These are phyloP conservation scores for Grosmannia serpens DNA, from an alignment of 2,329 filamentous ascomycete species.

Conservation along the genomic window DNA sequence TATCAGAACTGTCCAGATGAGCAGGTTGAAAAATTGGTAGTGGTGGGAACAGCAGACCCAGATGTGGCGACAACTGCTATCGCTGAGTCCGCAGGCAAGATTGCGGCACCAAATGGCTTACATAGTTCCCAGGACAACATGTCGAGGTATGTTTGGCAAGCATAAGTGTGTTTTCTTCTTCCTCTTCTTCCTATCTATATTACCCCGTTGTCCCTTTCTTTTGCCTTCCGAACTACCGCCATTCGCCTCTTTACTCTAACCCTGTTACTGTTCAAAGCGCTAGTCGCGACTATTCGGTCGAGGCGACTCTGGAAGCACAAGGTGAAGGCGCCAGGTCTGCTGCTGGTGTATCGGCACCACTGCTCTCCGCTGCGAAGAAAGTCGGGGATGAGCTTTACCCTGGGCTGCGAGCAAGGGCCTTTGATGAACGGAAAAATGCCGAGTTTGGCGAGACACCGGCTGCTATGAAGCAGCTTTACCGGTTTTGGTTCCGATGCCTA, in stretches of 20 bases:
- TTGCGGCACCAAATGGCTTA: conserved; percentile 6
- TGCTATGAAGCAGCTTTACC: conserved; percentile 57
- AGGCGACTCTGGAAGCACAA: not conserved
- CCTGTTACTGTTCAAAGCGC: not conserved
- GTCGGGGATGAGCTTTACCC: conserved; percentile 15
- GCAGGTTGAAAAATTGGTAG: conserved; percentile 19
- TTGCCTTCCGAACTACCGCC: not conserved
- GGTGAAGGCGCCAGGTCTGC: not conserved
- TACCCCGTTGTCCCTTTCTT: not conserved
- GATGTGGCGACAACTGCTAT: conserved; percentile 4
- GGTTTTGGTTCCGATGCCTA: conserved; percentile 65
- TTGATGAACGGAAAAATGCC: conserved; percentile 24
- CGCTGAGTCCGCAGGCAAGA: not conserved
- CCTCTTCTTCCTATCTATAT: not conserved
- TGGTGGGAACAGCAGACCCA: conserved; percentile 13
- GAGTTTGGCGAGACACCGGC: conserved; percentile 29
- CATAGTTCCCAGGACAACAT: not conserved
- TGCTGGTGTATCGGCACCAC: not conserved
- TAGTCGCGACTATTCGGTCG: not conserved
- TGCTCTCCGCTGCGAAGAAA: not conserved
- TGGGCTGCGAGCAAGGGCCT: conserved; percentile 26
- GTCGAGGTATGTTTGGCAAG: not conserved
- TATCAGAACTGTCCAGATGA: conserved; percentile 21
- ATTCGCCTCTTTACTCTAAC: not conserved
- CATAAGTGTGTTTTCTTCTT: not conserved